Evolutionary conservation across 306 rosid species (phyloP).

Genomic region (Gleditsia sinensis): DNA sequence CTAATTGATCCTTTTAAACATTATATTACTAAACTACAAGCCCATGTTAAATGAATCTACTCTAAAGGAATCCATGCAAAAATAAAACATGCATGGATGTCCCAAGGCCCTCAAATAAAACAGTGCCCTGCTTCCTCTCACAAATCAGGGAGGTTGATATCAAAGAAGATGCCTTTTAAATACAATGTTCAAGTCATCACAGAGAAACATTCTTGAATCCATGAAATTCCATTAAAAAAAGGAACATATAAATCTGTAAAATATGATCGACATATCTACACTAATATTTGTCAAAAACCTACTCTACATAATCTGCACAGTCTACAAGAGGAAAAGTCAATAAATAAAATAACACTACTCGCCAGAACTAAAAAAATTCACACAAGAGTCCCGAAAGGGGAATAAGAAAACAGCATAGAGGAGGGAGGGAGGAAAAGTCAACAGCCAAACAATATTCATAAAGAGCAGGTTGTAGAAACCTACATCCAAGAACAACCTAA

Average conservation of each 20-base stretch:
- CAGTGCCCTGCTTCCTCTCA: background rate
- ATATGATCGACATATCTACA: background rate
- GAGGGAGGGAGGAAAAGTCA: background rate
- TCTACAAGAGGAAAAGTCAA: background rate
- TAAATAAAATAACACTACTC: background rate
- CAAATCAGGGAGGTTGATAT: background rate
- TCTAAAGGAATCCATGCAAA: background rate
- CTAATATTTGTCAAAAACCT: background rate
- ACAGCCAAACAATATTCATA: background rate
- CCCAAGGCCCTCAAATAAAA: background rate
- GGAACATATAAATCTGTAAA: constrained; percentile 14
- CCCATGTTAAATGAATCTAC: background rate
- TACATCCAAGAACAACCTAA: background rate
- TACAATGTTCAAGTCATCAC: background rate
- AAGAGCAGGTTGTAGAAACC: background rate
- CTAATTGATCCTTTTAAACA: background rate
- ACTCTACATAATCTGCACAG: background rate
- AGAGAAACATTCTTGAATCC: background rate
- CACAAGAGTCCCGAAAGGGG: background rate
- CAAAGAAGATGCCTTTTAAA: background rate
- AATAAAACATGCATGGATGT: constrained; percentile 7
- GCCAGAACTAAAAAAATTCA: background rate
- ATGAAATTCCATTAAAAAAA: background rate
- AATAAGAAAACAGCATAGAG: background rate
- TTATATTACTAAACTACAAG: constrained; percentile 5